Percentiles rank a stretch among this genome's conserved stretches.
phyloP scores from a whole-genome alignment of 106 monocot genomes.

The Gastrodia elata region DNA sequence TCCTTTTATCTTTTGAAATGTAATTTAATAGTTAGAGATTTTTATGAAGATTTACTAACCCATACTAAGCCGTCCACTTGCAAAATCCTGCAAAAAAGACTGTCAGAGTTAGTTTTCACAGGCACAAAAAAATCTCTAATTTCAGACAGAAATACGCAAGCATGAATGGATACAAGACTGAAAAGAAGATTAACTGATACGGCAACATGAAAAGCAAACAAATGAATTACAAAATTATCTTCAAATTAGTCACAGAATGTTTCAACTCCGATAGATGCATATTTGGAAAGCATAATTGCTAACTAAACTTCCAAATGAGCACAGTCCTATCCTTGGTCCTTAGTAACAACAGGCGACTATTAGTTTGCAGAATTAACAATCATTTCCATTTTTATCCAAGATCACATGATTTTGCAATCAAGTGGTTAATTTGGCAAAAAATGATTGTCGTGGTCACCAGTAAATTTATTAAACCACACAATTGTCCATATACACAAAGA shows the following conservation, averaged over 20 bases:
- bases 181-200: neutral
- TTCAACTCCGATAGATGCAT: neutral
- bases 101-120: neutral
- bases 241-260: neutral
- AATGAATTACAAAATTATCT: neutral
- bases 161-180: neutral
- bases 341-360: neutral
- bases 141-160: neutral
- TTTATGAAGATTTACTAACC: neutral
- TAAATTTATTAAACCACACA: neutral
- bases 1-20: neutral
- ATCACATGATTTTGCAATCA: neutral
- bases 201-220: neutral
- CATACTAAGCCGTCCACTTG: neutral
- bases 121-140: neutral
- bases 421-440: neutral
- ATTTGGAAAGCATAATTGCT: neutral
- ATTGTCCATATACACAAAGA: neutral
- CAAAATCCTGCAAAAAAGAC: constrained; percentile 1
- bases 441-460: neutral
- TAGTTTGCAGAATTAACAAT: neutral
- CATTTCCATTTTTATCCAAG: neutral
- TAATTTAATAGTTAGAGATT: neutral
- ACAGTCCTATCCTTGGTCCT: neutral
- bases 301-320: neutral